Evolutionary conservation across 2,329 filamentous ascomycete species (phyloP).

Genomic region (Zasmidium citrigriseum): DNA sequence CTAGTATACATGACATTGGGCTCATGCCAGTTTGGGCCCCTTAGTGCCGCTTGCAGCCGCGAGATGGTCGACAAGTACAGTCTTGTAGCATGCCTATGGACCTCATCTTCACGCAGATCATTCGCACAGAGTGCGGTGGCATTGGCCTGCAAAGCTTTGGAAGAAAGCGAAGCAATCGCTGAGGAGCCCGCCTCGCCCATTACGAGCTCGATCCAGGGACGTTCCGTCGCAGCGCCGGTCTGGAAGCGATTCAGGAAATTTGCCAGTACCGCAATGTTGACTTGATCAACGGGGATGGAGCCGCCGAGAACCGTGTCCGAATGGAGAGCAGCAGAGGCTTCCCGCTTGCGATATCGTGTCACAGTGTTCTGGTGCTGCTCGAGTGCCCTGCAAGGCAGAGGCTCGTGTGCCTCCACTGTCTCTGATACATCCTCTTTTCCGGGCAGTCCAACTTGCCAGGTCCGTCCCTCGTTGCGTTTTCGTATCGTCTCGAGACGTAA

Average conservation of each 20-base stretch:
- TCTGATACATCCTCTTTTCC: background rate
- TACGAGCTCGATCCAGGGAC: conserved; percentile 9
- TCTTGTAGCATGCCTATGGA: conserved; percentile 8
- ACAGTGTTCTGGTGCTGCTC: conserved; percentile 2
- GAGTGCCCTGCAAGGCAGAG: background rate
- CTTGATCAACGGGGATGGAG: conserved; percentile 3
- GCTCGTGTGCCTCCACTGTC: background rate
- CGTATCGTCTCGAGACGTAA: conserved; percentile 7
- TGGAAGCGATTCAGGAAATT: conserved; percentile 5
- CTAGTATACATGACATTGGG: conserved; percentile 9
- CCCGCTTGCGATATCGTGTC: background rate
- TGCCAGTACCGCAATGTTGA: conserved; percentile 1
- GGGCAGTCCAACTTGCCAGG: background rate
- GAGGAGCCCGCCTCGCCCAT: background rate
- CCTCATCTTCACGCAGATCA: conserved; percentile 7
- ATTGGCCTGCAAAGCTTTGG: conserved; percentile 10
- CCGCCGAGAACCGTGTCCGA: conserved; percentile 2
- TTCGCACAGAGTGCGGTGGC: conserved; percentile 12
- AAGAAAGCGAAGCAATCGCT: background rate
- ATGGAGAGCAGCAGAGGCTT: conserved; percentile 4
- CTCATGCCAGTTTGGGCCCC: conserved; percentile 4
- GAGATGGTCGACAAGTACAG: conserved; percentile 10
- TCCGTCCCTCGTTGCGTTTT: conserved; percentile 1
- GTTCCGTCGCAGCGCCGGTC: background rate
- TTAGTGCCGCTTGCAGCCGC: conserved; percentile 4